phyloP scores from a whole-genome alignment of 2,329 filamentous ascomycete genomes.

The Teratosphaeriaceae sp. region DNA sequence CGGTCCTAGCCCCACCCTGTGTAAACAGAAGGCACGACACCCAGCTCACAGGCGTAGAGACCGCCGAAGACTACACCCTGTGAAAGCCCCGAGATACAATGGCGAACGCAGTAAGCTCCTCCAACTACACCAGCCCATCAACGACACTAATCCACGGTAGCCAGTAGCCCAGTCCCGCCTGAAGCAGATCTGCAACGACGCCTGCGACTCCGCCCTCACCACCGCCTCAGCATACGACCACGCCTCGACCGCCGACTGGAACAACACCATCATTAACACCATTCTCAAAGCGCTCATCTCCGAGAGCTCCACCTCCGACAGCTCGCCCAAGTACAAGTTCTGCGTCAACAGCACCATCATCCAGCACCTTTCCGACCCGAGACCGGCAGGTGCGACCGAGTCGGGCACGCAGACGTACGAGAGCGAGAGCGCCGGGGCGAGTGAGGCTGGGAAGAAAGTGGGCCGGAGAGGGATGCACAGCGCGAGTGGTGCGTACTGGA shows the following conservation, averaged over 20 bases:
- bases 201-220: slow-evolving; percentile 72
- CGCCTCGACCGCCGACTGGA: slow-evolving; percentile 77
- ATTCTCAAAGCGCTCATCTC: slow-evolving; percentile 73
- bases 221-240: slow-evolving; percentile 79
- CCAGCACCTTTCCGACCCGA: slow-evolving; percentile 73
- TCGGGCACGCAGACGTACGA: slow-evolving; percentile 35
- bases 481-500: slow-evolving; percentile 81
- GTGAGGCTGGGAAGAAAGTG: slow-evolving; percentile 44
- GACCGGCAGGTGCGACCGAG: slow-evolving; percentile 56
- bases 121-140: background rate
- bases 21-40: background rate
- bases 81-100: background rate
- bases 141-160: slow-evolving; percentile 36
- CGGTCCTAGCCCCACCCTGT: no score
- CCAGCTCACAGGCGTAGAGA: background rate
- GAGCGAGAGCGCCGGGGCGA: slow-evolving; percentile 6
- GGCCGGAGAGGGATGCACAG: slow-evolving; percentile 87
- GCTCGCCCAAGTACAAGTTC: slow-evolving; percentile 65
- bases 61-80: background rate
- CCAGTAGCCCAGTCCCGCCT: slow-evolving; percentile 70
- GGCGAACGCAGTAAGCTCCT: slow-evolving; percentile 2
- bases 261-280: slow-evolving; percentile 80
- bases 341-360: slow-evolving; percentile 98
- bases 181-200: slow-evolving; percentile 79
- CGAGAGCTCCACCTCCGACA: slow-evolving; percentile 49